Percentiles rank a stretch among this genome's conserved stretches.
phyloP scores from a whole-genome alignment of 257 asterid genomes.

The Buddleja alternifolia region DNA sequence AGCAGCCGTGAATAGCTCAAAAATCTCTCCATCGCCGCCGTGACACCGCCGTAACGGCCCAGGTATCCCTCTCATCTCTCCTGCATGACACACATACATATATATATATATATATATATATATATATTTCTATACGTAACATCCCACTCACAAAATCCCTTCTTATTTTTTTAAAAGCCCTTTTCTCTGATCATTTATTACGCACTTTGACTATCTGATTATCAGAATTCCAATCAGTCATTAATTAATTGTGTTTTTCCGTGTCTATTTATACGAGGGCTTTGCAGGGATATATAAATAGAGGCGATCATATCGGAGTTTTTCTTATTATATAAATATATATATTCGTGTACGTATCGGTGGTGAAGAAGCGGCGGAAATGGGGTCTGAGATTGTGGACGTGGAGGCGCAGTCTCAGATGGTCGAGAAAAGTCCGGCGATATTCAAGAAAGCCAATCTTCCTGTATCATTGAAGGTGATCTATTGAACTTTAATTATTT shows the following conservation, averaged over 20 bases:
- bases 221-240: neutral
- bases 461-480: conserved; percentile 43
- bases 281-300: too few relatives aligned
- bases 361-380: conserved; percentile 10
- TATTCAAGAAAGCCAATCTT: conserved; percentile 34
- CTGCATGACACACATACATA: too few relatives aligned
- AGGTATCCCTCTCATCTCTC: conserved; percentile 24
- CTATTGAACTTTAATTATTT: neutral
- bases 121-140: conserved; percentile 21
- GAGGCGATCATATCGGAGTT: too few relatives aligned
- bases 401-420: conserved; percentile 30
- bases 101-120: too few relatives aligned
- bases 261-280: conserved; percentile 13
- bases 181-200: conserved; percentile 17
- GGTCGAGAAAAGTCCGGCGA: neutral
- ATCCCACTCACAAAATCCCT: neutral
- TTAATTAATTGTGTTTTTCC: neutral
- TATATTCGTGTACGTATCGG: too few relatives aligned
- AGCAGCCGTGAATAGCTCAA: too few relatives aligned
- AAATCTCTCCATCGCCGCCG: too few relatives aligned
- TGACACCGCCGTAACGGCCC: too few relatives aligned
- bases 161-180: neutral
- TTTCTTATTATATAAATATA: too few relatives aligned
- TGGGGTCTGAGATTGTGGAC: conserved; percentile 31
- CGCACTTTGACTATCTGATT: conserved; percentile 8